Evolutionary conservation across 2,329 filamentous ascomycete species (phyloP).

Genomic region (Paecilomyces variotii): DNA sequence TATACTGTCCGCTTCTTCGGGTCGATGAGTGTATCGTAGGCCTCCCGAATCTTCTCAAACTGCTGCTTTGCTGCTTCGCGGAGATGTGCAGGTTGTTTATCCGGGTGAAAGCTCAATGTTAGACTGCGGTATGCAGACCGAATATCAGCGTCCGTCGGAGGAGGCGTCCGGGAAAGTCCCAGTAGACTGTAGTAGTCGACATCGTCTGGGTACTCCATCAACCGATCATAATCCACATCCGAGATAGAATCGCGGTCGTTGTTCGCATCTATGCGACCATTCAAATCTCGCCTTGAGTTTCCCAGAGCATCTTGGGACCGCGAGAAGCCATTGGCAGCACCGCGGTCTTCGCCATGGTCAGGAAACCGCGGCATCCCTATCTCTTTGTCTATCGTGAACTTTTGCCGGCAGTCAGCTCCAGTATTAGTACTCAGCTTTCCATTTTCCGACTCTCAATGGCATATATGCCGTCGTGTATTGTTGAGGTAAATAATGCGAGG

Average conservation of each 20-base stretch:
- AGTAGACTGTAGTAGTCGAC: slow-evolving; percentile 37
- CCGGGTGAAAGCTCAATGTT: slow-evolving; percentile 38
- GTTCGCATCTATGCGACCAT: not conserved
- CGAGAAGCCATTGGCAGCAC: not conserved
- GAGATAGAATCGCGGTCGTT: not conserved
- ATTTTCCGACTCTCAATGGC: not conserved
- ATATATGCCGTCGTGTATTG: not conserved
- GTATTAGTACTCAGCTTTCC: not conserved
- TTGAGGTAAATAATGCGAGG: not conserved
- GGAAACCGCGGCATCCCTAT: slow-evolving; percentile 4
- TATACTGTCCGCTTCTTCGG: slow-evolving; percentile 35
- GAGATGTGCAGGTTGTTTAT: slow-evolving; percentile 35
- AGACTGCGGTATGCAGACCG: slow-evolving; percentile 37
- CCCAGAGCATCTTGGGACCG: not conserved
- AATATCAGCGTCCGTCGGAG: slow-evolving; percentile 33
- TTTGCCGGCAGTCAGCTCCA: not conserved
- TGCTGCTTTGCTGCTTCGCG: slow-evolving; percentile 29
- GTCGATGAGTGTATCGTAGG: slow-evolving; percentile 36
- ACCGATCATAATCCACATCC: slow-evolving; percentile 18
- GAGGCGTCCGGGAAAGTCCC: slow-evolving; percentile 29
- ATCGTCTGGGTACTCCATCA: slow-evolving; percentile 24
- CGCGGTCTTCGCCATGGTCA: not conserved
- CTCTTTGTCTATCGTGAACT: not conserved
- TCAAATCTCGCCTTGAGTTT: not conserved
- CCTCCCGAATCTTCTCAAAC: slow-evolving; percentile 32